These are phyloP conservation scores for Quercus cerris DNA, from an alignment of 306 rosid species.

Conservation along the genomic window DNA sequence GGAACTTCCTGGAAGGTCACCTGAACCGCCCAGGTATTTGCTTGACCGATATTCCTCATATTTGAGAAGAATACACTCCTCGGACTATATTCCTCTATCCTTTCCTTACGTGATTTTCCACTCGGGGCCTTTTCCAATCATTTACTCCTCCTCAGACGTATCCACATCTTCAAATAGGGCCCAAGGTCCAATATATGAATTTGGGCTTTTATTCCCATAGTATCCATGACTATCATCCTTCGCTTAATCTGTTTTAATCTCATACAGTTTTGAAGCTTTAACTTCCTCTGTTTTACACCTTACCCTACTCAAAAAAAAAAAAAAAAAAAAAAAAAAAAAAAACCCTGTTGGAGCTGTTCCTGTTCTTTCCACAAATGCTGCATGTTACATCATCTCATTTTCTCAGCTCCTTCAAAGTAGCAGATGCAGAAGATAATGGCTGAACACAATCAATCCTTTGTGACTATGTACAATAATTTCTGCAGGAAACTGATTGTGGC, in stretches of 20 bases:
- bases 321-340: neutral
- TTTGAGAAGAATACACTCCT: too few relatives aligned
- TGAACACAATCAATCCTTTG: constrained; percentile 3
- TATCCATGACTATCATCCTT: constrained; percentile 16
- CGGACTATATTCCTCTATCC: too few relatives aligned
- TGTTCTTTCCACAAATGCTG: constrained; percentile 14
- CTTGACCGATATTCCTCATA: too few relatives aligned
- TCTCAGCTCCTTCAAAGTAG: constrained; percentile 11
- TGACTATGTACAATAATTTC: constrained; percentile 21
- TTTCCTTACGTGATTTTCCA: too few relatives aligned
- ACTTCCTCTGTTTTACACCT: constrained; percentile 4
- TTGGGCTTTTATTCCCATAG: too few relatives aligned
- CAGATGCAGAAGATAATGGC: constrained; percentile 24
- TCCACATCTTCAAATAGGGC: too few relatives aligned
- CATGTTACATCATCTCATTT: constrained; percentile 23
- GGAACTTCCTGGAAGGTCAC: too few relatives aligned
- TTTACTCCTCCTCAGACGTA: too few relatives aligned
- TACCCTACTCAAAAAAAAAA: neutral
- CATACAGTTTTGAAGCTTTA: constrained; percentile 15
- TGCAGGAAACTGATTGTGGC: neutral
- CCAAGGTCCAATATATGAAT: too few relatives aligned
- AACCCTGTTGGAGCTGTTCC: neutral
- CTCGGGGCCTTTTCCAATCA: too few relatives aligned
- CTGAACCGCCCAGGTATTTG: too few relatives aligned
- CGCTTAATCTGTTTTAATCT: constrained; percentile 17